phyloP scores from a whole-genome alignment of 257 asterid species.

The Solanum bulbocastanum region DNA sequence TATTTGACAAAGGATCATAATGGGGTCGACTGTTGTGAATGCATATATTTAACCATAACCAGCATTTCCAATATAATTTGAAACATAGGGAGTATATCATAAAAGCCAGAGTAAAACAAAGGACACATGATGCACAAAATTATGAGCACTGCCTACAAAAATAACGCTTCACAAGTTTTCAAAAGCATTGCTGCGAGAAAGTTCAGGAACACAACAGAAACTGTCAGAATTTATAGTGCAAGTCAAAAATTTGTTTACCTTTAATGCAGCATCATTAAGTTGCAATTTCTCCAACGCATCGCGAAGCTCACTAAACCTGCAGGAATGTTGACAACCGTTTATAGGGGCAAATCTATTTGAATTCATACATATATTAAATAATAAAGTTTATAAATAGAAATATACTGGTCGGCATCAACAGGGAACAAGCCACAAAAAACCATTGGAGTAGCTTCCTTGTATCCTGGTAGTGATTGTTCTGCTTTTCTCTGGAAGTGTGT shows the following conservation, averaged over 20 bases:
- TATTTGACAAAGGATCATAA: not conserved
- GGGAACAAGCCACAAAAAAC: slow-evolving; percentile 99
- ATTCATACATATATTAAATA: not conserved
- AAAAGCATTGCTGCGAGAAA: not conserved
- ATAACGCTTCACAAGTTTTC: not conserved
- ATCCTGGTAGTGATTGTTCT: slow-evolving; percentile 81
- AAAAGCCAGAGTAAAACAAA: not conserved
- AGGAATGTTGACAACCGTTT: slow-evolving; percentile 1
- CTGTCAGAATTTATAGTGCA: not conserved
- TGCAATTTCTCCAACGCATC: slow-evolving; percentile 95
- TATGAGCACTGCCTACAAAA: not conserved
- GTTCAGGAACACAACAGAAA: not conserved
- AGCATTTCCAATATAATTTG: not conserved
- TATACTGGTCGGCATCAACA: slow-evolving; percentile 92
- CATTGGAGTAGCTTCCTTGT: slow-evolving; percentile 97
- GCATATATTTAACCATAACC: not conserved
- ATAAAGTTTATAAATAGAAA: slow-evolving; percentile 8
- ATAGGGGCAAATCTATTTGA: not conserved
- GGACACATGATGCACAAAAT: not conserved
- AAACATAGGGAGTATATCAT: not conserved
- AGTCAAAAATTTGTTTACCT: slow-evolving; percentile 30
- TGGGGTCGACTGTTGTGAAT: not conserved
- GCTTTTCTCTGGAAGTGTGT: slow-evolving; percentile 78
- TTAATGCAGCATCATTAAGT: slow-evolving; percentile 95
- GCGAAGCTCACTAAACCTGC: slow-evolving; percentile 83